Base-by-base conservation (phyloP, 805 yeast species). In the Candida montana region DNA sequence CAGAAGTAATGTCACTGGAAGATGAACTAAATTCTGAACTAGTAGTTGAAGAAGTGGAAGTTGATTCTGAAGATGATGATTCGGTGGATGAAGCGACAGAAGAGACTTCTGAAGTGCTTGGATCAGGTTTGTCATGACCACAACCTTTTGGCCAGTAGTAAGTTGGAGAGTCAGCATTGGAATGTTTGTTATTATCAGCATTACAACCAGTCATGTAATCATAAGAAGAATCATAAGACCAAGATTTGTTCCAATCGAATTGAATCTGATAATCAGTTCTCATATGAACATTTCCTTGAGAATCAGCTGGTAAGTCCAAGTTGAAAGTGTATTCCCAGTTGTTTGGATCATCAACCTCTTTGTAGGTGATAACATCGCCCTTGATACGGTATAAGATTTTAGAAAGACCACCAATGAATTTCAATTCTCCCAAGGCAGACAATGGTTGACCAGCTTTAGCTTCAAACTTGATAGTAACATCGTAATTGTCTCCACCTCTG, bases 201-300 rank as follows among this genome's bases (percentile, higher is more conserved):
- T 31, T 34, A n/a, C 46, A 43, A 27, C 46, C 46, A 23, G 40
- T 39, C n/a, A 23, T 12, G 35, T 43, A 39, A 29, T 43, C 46
- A 20, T 43, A 43, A 7, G 40, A 35, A 7, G 12, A 10, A 13
- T 15, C 31, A 19, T 37, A 43, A 8, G 20, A 28, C 46, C 46
- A 43, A 1, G 3, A 3, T 1, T 23, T 12, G n/a, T 40, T 51
- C 58, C 59, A 55, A 19, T 55, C 57, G 31, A 32, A 53, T 38
- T 55, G 57, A 16, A 55, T 51, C 31, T 47, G 43, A 35, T 39
- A 51, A 3, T 19, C 30, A 15, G 35, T 34, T 27, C 37, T 40
- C 41, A 41, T 36, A 17, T 35, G 27, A 17, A 41, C 42, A 12
- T 28, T 16, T 5, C 45, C 40, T n/a, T 41, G 27, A 4, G 31